These are phyloP conservation scores for Dictyostelium firmibasis DNA, from an alignment of 78 protist species.

Conservation along the genomic window DNA sequence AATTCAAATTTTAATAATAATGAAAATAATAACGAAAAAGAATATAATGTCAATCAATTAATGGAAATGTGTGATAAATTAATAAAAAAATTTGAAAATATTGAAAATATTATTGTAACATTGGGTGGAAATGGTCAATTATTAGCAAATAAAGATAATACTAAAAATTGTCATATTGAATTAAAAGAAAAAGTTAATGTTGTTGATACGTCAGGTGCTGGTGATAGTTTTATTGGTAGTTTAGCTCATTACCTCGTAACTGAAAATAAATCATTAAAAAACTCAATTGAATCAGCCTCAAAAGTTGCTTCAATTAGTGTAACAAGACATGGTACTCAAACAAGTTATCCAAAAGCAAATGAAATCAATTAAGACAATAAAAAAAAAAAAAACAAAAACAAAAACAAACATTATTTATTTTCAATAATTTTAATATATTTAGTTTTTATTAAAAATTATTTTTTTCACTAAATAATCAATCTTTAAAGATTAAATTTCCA, in stretches of 20 bases:
- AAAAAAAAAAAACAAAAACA: not conserved
- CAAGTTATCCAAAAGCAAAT: slow-evolving; percentile 50
- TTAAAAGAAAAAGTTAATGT: not conserved
- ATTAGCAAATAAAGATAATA: not conserved
- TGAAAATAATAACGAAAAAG: not conserved
- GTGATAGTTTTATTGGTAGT: slow-evolving; percentile 72
- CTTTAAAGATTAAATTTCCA: slow-evolving; percentile 30
- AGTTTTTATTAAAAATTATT: too few species aligned
- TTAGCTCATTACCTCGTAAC: slow-evolving; percentile 25
- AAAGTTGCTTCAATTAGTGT: slow-evolving; percentile 44
- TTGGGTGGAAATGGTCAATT: slow-evolving; percentile 43
- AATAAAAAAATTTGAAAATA: not conserved
- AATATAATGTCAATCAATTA: not conserved
- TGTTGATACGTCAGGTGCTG: slow-evolving; percentile 82
- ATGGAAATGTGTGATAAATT: not conserved
- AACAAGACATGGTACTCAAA: slow-evolving; percentile 56
- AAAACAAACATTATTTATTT: too few species aligned
- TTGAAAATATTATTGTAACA: slow-evolving; percentile 43
- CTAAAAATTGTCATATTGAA: not conserved
- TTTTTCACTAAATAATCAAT: too few species aligned
- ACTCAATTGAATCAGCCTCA: slow-evolving; percentile 14
- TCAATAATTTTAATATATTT: not conserved
- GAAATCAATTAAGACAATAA: not conserved
- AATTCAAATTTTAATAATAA: not conserved
- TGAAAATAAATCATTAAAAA: not conserved